A percentile compares a stretch with the other conserved stretches of the same genome.
Evolutionary conservation across 129 eudicot genomes (phyloP).

Genomic region (Lactuca saligna): DNA sequence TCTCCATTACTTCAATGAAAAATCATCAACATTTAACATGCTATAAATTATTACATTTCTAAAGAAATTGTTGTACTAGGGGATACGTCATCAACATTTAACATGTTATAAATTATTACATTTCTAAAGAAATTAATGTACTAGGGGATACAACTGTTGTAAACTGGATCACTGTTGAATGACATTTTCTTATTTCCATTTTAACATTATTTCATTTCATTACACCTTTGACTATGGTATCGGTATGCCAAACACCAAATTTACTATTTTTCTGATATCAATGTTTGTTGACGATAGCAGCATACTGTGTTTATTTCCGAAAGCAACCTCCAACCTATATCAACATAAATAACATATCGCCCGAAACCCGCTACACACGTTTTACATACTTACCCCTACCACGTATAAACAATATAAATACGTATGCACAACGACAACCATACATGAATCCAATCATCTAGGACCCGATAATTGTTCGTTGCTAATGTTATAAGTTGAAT

Average conservation of each 20-base stretch:
- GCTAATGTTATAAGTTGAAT: constrained; percentile 53
- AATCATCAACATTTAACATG: too few relatives aligned
- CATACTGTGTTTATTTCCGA: not conserved
- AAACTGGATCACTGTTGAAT: too few relatives aligned
- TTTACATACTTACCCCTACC: not conserved
- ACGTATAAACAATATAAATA: not conserved
- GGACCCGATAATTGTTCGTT: constrained; percentile 62
- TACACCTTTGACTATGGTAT: not conserved
- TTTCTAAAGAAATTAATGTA: too few relatives aligned
- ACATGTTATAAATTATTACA: too few relatives aligned
- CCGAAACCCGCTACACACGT: not conserved
- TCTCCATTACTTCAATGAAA: too few relatives aligned
- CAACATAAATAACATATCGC: not conserved
- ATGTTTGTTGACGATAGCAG: not conserved
- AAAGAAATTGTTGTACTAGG: too few relatives aligned
- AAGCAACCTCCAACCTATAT: constrained; percentile 2
- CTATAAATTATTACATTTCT: too few relatives aligned
- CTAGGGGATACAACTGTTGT: too few relatives aligned
- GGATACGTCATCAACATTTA: too few relatives aligned
- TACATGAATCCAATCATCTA: constrained; percentile 39
- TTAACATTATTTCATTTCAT: not conserved
- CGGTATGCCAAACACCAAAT: not conserved
- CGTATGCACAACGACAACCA: not conserved
- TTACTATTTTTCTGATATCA: not conserved
- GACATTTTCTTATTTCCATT: not conserved